Evolutionary conservation across 176 grass and related monocot genomes (phyloP).

Genomic region (Cocos nucifera): DNA sequence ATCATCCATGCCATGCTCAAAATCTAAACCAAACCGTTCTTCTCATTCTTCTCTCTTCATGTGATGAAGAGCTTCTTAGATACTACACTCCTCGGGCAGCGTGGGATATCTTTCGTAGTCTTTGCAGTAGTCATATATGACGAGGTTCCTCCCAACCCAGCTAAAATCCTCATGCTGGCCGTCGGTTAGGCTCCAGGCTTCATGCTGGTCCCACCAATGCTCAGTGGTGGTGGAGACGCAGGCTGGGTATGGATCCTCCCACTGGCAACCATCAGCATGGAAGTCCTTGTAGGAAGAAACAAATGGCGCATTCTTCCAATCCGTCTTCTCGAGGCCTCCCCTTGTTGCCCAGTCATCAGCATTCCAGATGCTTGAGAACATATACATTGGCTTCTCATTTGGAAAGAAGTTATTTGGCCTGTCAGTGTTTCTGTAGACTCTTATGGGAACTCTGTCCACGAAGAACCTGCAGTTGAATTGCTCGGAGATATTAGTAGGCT

Average conservation of each 20-base stretch:
- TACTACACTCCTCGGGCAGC: slow-evolving; percentile 47
- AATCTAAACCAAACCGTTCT: too few species aligned
- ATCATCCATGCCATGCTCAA: too few species aligned
- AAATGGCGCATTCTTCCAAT: slow-evolving; percentile 75
- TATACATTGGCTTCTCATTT: slow-evolving; percentile 70
- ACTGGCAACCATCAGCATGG: slow-evolving; percentile 66
- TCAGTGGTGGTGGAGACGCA: slow-evolving; percentile 41
- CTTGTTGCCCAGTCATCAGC: slow-evolving; percentile 93
- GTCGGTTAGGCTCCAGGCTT: slow-evolving; percentile 57
- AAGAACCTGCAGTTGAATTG: slow-evolving; percentile 45
- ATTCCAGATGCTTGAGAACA: slow-evolving; percentile 99
- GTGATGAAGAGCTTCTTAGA: slow-evolving; percentile 21
- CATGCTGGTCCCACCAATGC: slow-evolving; percentile 85
- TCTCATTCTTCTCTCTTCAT: too few species aligned
- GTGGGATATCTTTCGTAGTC: slow-evolving; percentile 55
- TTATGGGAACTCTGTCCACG: slow-evolving; percentile 73
- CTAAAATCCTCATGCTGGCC: slow-evolving; percentile 47
- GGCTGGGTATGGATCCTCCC: slow-evolving; percentile 25
- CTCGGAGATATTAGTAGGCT: too few species aligned
- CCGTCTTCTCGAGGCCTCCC: slow-evolving; percentile 84
- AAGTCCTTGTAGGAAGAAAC: slow-evolving; percentile 91
- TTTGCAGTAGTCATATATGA: slow-evolving; percentile 91
- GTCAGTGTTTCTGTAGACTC: slow-evolving; percentile 64
- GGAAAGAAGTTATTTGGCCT: slow-evolving; percentile 79
- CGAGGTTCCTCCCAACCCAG: slow-evolving; percentile 63